A percentile compares a stretch with the other conserved stretches of the same genome.
Conservation (phyloP, 192 early-diverging fungal species). For the Mortierella claussenii region DNA sequence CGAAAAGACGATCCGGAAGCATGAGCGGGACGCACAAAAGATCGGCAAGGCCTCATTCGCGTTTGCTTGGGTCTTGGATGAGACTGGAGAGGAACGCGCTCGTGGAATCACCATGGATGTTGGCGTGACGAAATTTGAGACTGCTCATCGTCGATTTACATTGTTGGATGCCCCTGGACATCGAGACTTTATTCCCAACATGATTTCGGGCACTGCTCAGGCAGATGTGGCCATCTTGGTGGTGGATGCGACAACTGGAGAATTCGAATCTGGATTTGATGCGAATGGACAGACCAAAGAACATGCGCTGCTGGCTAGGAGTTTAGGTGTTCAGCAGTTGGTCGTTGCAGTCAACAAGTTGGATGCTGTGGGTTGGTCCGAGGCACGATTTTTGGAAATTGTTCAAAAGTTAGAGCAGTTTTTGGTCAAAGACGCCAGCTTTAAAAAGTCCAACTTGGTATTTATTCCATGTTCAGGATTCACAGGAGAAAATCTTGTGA, state of each 20-base stretch:
- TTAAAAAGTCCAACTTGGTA: slow-evolving; percentile 72
- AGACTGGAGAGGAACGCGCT: slow-evolving; percentile 90
- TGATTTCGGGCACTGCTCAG: slow-evolving; percentile 95
- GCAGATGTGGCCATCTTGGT: slow-evolving; percentile 97
- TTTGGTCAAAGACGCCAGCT: slow-evolving; percentile 79
- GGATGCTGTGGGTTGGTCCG: slow-evolving; percentile 88
- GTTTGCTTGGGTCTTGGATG: slow-evolving; percentile 98
- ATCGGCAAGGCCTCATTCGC: slow-evolving; percentile 96
- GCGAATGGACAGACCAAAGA: slow-evolving; percentile 96
- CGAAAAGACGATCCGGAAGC: slow-evolving; percentile 86
- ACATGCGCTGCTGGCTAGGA: slow-evolving; percentile 91
- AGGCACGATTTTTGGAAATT: slow-evolving; percentile 86
- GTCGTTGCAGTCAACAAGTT: slow-evolving; percentile 97
- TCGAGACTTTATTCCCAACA: slow-evolving; percentile 98
- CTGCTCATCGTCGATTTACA: slow-evolving; percentile 79
- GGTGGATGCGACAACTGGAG: slow-evolving; percentile 87
- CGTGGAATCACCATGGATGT: slow-evolving; percentile 98
- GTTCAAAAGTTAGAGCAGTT: slow-evolving; percentile 72
- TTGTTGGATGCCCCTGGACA: slow-evolving; percentile 97
- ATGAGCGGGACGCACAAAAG: slow-evolving; percentile 90
- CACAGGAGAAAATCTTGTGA: slow-evolving; percentile 86
- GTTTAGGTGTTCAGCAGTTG: slow-evolving; percentile 92
- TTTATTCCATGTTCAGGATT: slow-evolving; percentile 96
- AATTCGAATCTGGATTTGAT: slow-evolving; percentile 97
- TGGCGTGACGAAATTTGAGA: slow-evolving; percentile 91